Percentiles rank a stretch among this genome's conserved stretches.
phyloP scores from a whole-genome alignment of 176 grass and related monocot genomes.

The Avena eriantha region DNA sequence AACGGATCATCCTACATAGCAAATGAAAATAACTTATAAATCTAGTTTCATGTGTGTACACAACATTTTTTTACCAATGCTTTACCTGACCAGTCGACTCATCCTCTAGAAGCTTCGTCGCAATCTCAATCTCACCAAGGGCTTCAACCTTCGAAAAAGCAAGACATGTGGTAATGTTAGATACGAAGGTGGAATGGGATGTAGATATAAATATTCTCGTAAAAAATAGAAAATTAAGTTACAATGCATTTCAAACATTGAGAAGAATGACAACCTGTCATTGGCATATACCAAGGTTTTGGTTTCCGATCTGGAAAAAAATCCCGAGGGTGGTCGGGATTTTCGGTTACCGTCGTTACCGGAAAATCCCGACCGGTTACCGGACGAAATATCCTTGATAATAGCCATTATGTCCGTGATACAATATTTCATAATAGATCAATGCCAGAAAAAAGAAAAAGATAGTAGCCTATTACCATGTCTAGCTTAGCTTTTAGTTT shows the following conservation, averaged over 20 bases:
- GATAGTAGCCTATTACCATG: constrained; percentile 66
- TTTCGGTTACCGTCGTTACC: too few species aligned
- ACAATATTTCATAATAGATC: constrained; percentile 20
- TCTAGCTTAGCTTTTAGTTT: constrained; percentile 92
- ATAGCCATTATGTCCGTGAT: not conserved
- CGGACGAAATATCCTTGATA: constrained; percentile 12
- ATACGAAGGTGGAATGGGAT: not conserved
- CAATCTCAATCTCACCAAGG: constrained; percentile 95
- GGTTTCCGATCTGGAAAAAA: too few species aligned
- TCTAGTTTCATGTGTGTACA: not conserved
- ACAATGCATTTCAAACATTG: not conserved
- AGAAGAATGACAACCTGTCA: constrained; percentile 3
- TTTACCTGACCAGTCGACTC: constrained; percentile 62
- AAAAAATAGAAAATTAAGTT: not conserved
- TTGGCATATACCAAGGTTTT: too few species aligned
- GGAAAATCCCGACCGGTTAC: too few species aligned
- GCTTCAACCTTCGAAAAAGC: constrained; percentile 67
- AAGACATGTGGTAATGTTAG: not conserved
- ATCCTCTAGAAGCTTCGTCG: constrained; percentile 81
- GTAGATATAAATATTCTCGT: too few species aligned
- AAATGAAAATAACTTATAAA: not conserved
- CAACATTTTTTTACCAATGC: not conserved
- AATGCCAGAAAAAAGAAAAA: not conserved
- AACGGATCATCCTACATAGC: constrained; percentile 75
- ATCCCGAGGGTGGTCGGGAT: too few species aligned